Base-by-base conservation (phyloP, 768 basidiomycete species). In the Tricholoma matsutake region DNA sequence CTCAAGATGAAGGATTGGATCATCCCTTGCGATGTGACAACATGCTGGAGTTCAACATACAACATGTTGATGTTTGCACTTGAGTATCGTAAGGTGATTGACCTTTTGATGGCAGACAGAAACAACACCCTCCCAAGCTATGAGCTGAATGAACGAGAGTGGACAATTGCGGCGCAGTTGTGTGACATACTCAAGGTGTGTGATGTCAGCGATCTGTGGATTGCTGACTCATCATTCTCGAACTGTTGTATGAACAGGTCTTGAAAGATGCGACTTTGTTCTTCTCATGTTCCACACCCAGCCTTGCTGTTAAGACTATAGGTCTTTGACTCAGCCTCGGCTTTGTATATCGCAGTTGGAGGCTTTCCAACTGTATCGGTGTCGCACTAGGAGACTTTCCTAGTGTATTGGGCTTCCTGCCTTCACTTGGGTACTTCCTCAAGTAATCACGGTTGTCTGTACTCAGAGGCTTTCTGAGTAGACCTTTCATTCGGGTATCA, bases 31-130 rank as follows among this genome's bases (percentile, higher is more conserved):
- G 72, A 79, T 59, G 72, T 76, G 2, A 37, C 58, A 25, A 75
- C 75, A 0, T 57, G 67, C 0, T 78, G 76, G 76, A 77, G 76
- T 43, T 76, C 70, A 2, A 72, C 69, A 0, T 75, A 65, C 34
- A 56, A 72, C 22, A 76, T 78, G 75, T 57, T 76, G 2, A 49
- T 59, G 16, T 65, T 70, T 54, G 66, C 67, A 0, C 16, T 72
- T 2, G 47, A 71, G 11, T 71, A 77, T 58, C 52, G 62, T 4
- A 34, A 35, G 9, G 71, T 64, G 2, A 20, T 74, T 20, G 60
- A 69, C 29, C 22, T 56, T 25, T 60, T 74, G 2, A 72, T 67
- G 7, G 60, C 13, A 2, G 57, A 63, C 25, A n/a, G 54, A 14
- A 20, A 53, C 13, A 60, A 56, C 11, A n/a, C n/a, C n/a, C n/a